Base-by-base conservation (phyloP, 75 land plant genomes). In the Larix kaempferi region DNA sequence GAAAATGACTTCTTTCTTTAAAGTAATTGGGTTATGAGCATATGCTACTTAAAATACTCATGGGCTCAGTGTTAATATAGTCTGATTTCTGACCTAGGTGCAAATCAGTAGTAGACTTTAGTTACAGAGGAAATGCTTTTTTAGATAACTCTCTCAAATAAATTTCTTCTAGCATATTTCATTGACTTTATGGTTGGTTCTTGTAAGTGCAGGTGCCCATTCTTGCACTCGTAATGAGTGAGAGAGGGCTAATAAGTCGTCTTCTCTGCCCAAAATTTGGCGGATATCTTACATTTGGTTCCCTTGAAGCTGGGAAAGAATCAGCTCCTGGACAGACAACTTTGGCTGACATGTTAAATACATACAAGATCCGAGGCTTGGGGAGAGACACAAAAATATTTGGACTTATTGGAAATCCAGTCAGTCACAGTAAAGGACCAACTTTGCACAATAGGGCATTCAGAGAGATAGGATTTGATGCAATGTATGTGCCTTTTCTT, bases 321-420 rank as follows among this genome's bases (percentile, higher is more conserved):
- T 92, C 95, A 62, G 98, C 98, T 63, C 91, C 95, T 77, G 99
- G 99, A 37, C 98, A 96, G 75, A 95, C 98, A 23, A 90, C 98
- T 27, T 78, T 96, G 44, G 55, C 75, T 11, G 95, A 94, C 61
- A 74, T 96, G 37, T 22, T 85, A 21, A 67, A 92, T 75, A 71
- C 88, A 1, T 96, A 92, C 80, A 87, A 86, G 69, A 79, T 94
- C 65, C 82, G 86, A 60, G 76, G 59, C 17, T 49, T 96, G 61
- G 86, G 82, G 1, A 29, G 1, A 29, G 33, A 29, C 33, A 29
- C 33, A 0, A 29, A 29, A 1, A 1, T 29, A 0, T 29, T 29
- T 29, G 33, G 33, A 29, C 0, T 29, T 1, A 29, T 29, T 0
- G 33, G 33, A 29, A 29, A 29, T 29, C 33, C 33, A 29, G 1